Conservation (phyloP, 257 asterid species). For the Galeopsis tetrahit region DNA sequence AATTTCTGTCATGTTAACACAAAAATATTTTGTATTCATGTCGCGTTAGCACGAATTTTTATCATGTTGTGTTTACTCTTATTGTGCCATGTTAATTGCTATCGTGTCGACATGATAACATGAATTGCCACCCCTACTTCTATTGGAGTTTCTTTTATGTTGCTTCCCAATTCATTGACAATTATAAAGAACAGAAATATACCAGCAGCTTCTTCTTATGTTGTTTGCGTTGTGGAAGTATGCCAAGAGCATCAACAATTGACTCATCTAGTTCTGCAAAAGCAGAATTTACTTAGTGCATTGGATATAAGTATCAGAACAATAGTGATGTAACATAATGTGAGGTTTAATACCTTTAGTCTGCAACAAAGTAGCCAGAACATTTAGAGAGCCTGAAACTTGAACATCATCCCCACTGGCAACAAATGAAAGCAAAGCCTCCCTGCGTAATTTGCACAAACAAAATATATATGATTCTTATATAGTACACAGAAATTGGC, state of each 20-base stretch:
- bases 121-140: not conserved
- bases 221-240: slow-evolving; percentile 96
- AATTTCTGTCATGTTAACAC: not conserved
- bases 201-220: slow-evolving; percentile 93
- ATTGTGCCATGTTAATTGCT: not conserved
- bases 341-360: slow-evolving; percentile 71
- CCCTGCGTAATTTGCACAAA: slow-evolving; percentile 56
- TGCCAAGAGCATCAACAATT: slow-evolving; percentile 95
- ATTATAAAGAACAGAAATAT: slow-evolving; percentile 34
- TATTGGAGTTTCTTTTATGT: not conserved
- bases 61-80: not conserved
- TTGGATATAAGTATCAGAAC: slow-evolving; percentile 33
- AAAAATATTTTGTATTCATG: not conserved
- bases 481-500: slow-evolving; percentile 24
- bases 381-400: slow-evolving; percentile 85
- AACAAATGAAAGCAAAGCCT: slow-evolving; percentile 85
- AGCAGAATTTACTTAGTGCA: slow-evolving; percentile 34
- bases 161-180: not conserved
- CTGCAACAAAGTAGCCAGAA: slow-evolving; percentile 90
- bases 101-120: not conserved
- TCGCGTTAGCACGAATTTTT: not conserved
- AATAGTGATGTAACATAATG: slow-evolving; percentile 27
- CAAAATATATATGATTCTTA: slow-evolving; percentile 27
- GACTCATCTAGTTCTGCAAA: slow-evolving; percentile 91
- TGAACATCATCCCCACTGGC: slow-evolving; percentile 79